Percentiles rank a stretch among this genome's conserved stretches.
Evolutionary conservation across 805 yeast species (phyloP).

Genomic region (Saccharomyces mikatae): DNA sequence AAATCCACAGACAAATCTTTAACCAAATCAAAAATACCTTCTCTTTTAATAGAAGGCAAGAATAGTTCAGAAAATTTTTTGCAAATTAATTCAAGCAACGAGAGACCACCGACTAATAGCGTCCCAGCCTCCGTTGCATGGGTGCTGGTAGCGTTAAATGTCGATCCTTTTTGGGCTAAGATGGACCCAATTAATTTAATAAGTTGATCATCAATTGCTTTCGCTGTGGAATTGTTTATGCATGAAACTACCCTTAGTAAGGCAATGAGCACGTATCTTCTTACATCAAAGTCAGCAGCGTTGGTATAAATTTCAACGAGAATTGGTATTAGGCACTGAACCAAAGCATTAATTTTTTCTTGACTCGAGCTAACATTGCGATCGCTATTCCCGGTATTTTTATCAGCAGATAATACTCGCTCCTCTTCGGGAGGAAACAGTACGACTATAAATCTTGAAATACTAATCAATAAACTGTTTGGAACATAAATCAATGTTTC

Average conservation of each 20-base stretch:
- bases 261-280: slow-evolving; percentile 48
- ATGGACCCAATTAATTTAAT: slow-evolving; percentile 51
- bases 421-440: slow-evolving; percentile 44
- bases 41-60: slow-evolving; percentile 49
- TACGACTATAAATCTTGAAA: slow-evolving; percentile 48
- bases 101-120: slow-evolving; percentile 44
- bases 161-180: slow-evolving; percentile 44
- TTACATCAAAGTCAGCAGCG: slow-evolving; percentile 57
- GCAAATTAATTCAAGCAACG: slow-evolving; percentile 39
- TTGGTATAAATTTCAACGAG: slow-evolving; percentile 61
- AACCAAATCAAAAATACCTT: slow-evolving; percentile 40
- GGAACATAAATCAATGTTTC: slow-evolving; percentile 72
- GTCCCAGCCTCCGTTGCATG: slow-evolving; percentile 30
- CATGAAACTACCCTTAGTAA: slow-evolving; percentile 45
- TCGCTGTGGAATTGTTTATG: slow-evolving; percentile 28
- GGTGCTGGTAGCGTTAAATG: slow-evolving; percentile 16
- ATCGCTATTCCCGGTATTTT: slow-evolving; percentile 9
- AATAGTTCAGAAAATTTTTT: slow-evolving; percentile 38
- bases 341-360: slow-evolving; percentile 31
- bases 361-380: slow-evolving; percentile 18
- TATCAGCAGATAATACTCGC: slow-evolving; percentile 22
- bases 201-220: slow-evolving; percentile 31
- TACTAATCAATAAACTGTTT: slow-evolving; percentile 49
- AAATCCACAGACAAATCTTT: slow-evolving; percentile 3
- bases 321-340: slow-evolving; percentile 41